Evolutionary conservation across 2,329 filamentous ascomycete genomes (phyloP), one percentile per base, ranked within the genome.

Genomic region (Talaromyces marneffei): DNA sequence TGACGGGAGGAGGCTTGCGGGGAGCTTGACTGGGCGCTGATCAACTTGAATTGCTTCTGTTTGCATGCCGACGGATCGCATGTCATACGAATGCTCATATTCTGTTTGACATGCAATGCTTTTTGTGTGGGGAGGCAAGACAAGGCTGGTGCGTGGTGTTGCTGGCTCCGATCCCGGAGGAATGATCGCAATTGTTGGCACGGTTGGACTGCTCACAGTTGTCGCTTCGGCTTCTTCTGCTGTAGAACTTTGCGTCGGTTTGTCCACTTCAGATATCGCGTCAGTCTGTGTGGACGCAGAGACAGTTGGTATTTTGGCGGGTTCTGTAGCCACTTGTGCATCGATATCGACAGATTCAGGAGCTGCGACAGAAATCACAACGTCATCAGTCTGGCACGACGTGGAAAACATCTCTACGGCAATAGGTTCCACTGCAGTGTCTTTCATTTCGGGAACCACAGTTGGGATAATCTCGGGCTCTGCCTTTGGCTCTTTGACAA

Each of bases 21-120:
- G 91, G 27, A 96, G 80, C 66, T 86, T 87, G 63, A 88, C 85
- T 48, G 91, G 78, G 63, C 92, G 85, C 76, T 86, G 85, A 70
- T 96, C 92, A 5, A 95, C 85, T 60, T 90, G 85, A 62, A 97
- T 97, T 62, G 91, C 90, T 67, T 97, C 92, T 0, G 94, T 99
- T 78, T 99, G 94, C 62, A 92, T 82, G 2, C 83, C 85, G 50
- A 76, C 80, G 60, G 82, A 87, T 42, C 77, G 78, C 66, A 80
- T 79, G 18, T 78, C 73, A 27, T 74, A 71, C 9, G 79, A 68
- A 37, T 79, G 69, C 10, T 81, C 74, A 54, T 86, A 78, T 39
- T 82, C 82, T 27, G 92, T 91, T 75, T 99, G 94, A 68, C 89
- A 93, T 18, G 86, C 87, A 65, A 89, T 86, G 74, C 91, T 91